Evolutionary conservation across 163 green algal genomes (phyloP), one percentile per base, ranked within the genome.

Genomic region (Trebouxia gelatinosa): DNA sequence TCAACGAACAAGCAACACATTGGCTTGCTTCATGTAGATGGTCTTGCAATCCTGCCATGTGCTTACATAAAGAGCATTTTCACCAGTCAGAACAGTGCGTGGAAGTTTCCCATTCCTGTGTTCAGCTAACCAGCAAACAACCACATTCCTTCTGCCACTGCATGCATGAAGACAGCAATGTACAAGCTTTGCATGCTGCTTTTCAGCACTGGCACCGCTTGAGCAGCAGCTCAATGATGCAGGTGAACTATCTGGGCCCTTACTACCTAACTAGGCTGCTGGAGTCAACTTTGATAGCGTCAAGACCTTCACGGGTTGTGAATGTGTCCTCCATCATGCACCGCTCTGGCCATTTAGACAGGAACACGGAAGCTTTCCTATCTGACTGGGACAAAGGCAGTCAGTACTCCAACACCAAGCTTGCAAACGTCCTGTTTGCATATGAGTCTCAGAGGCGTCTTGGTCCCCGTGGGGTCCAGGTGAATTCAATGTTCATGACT

Each of bases 221-320:
- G n/a, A n/a, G n/a, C n/a, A n/a, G n/a, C n/a, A n/a, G n/a, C n/a
- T n/a, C n/a, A n/a, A n/a, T n/a, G n/a, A n/a, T 58, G 54, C 68
- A 82, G 78, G 57, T 78, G 59, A 96, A 96, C 77, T 92, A 92
- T 34, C 86, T 96, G 62, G 91, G 87, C 19, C 84, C 87, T 9
- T 95, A 93, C 75, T 89, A 87, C 3, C 85, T 97, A n/a, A 97
- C 93, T 3, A 84, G 86, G 2, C 82, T 95, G 40, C 87, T 97
- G 51, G 88, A 96, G 86, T 84, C 87, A 23, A 88, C 86, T 77
- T 81, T 97, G 43, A 68, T 87, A n/a, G 51, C 58, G 31, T 83
- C 65, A 17, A 50, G 70, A 29, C 71, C 83, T 37, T 65, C 88
- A 0, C 84, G 93, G 0, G 87, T 97, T 2, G 88, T 97, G 48